These are phyloP conservation scores for Canna indica DNA, from an alignment of 176 grass and related monocot species.

Conservation along the genomic window DNA sequence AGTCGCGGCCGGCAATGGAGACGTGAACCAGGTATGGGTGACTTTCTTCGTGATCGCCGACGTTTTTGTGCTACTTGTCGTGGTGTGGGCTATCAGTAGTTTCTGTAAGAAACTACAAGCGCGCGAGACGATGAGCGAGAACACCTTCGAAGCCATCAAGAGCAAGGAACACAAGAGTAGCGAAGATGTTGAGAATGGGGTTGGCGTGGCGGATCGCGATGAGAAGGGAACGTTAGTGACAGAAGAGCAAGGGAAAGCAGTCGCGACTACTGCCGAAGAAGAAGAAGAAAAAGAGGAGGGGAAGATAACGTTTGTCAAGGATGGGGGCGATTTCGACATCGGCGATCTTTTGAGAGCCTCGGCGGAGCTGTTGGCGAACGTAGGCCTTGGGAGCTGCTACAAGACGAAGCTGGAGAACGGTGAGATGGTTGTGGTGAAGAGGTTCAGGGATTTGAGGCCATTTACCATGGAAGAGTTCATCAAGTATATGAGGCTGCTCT, in stretches of 20 bases:
- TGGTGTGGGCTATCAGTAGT: background rate
- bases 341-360: slow-evolving; percentile 1
- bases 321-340: background rate
- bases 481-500: background rate
- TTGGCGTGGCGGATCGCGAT: background rate
- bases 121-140: background rate
- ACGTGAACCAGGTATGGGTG: background rate
- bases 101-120: background rate
- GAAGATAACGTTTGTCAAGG: slow-evolving; percentile 12
- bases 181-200: background rate
- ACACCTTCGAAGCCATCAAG: background rate
- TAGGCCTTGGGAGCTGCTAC: slow-evolving; percentile 17
- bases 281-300: background rate
- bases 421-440: slow-evolving; percentile 14
- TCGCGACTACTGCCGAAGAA: too few species aligned
- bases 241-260: background rate
- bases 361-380: slow-evolving; percentile 10
- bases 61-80: background rate
- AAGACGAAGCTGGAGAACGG: background rate
- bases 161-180: background rate
- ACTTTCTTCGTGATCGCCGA: background rate
- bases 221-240: background rate
- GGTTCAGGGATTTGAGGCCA: slow-evolving; percentile 7
- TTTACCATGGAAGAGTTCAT: slow-evolving; percentile 15
- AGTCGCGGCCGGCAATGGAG: background rate